These are phyloP conservation scores for Canariomyces notabilis DNA, from an alignment of 2,329 filamentous ascomycete species.

Conservation along the genomic window DNA sequence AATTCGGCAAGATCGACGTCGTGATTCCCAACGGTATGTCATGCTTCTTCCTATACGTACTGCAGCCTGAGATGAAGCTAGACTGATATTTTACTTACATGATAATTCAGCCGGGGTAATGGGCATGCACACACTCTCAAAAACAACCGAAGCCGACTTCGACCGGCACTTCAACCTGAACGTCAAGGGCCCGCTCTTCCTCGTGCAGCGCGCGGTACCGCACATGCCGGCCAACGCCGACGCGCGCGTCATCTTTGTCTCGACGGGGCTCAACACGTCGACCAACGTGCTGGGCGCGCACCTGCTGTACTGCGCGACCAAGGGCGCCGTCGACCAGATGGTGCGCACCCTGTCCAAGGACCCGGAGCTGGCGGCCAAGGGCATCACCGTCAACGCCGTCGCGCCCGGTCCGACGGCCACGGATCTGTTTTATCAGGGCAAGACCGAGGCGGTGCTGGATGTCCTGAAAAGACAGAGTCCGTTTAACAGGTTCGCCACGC, in stretches of 20 bases:
- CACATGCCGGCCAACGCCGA: conserved; percentile 42
- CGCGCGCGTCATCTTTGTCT: conserved; percentile 48
- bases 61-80: background rate
- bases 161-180: conserved; percentile 47
- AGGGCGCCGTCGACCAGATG: conserved; percentile 58
- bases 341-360: conserved; percentile 51
- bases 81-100: too few species aligned
- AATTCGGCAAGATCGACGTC: conserved; percentile 54
- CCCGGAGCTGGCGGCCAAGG: conserved; percentile 44
- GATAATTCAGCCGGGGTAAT: conserved; percentile 39
- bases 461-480: conserved; percentile 38
- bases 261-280: conserved; percentile 35
- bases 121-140: conserved; percentile 44
- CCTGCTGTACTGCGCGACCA: conserved; percentile 50
- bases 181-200: conserved; percentile 53
- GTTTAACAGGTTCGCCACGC: conserved; percentile 41
- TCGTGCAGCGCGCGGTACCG: conserved; percentile 46
- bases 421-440: conserved; percentile 49
- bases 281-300: conserved; percentile 41
- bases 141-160: conserved; percentile 46
- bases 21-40: conserved; percentile 45
- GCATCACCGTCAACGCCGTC: conserved; percentile 44
- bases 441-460: conserved; percentile 42
- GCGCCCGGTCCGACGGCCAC: conserved; percentile 46
- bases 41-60: too few species aligned